phyloP scores from a whole-genome alignment of 2,329 filamentous ascomycete species.

The Nemania abortiva region DNA sequence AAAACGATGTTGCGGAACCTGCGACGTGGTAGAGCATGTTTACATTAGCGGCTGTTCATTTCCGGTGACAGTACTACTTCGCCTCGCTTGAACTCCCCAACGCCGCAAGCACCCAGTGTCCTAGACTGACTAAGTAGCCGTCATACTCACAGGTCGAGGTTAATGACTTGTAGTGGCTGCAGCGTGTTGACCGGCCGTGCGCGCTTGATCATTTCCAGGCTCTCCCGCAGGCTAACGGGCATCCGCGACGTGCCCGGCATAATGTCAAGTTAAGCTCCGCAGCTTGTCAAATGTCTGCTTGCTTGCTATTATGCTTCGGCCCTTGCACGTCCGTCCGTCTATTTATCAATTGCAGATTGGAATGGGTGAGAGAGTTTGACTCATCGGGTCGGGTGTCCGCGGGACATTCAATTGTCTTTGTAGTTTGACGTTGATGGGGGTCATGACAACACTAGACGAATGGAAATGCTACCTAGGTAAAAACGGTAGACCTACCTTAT shows the following conservation, averaged over 20 bases:
- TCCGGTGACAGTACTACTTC: neutral
- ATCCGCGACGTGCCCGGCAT: constrained; percentile 78
- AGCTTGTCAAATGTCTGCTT: constrained; percentile 1
- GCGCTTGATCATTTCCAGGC: constrained; percentile 71
- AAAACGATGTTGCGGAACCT: constrained; percentile 91
- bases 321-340: constrained; percentile 9
- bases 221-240: constrained; percentile 77
- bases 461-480: constrained; percentile 1
- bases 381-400: constrained; percentile 27
- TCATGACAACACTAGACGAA: constrained; percentile 6
- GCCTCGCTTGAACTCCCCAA: neutral
- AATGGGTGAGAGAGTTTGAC: neutral
- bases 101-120: neutral
- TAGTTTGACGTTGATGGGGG: neutral
- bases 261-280: constrained; percentile 26
- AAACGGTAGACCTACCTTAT: constrained; percentile 5
- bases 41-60: constrained; percentile 17
- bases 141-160: constrained; percentile 74
- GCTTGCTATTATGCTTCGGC: constrained; percentile 3
- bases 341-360: constrained; percentile 20
- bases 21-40: constrained; percentile 12
- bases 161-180: constrained; percentile 69
- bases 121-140: neutral
- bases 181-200: constrained; percentile 67
- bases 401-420: constrained; percentile 22